Conservation (phyloP, 164 flowering plant genomes). For the Chimonanthus praecox region DNA sequence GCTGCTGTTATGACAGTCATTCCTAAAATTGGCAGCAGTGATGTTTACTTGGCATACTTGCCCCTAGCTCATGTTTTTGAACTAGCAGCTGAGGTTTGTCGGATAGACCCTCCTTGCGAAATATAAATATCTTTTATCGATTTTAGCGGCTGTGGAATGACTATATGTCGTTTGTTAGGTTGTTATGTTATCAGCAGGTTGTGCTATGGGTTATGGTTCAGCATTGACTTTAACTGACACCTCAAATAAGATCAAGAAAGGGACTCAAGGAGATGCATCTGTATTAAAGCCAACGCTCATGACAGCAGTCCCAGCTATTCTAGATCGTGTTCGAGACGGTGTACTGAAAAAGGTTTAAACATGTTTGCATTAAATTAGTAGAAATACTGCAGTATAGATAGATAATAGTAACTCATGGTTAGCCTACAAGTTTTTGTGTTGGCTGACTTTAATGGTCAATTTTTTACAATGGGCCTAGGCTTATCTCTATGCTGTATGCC, state of each 20-base stretch:
- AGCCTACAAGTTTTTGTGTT: too few relatives aligned
- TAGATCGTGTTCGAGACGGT: slow-evolving; percentile 92
- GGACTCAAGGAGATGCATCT: slow-evolving; percentile 81
- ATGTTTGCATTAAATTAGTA: neutral
- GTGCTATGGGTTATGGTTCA: slow-evolving; percentile 83
- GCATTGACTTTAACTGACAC: slow-evolving; percentile 78
- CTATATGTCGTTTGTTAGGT: slow-evolving; percentile 34
- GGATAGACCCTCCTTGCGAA: slow-evolving; percentile 3
- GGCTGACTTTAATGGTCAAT: too few relatives aligned
- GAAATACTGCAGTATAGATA: neutral
- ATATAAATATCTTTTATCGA: neutral
- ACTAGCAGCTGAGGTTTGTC: slow-evolving; percentile 79
- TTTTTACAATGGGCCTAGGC: too few relatives aligned
- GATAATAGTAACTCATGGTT: too few relatives aligned
- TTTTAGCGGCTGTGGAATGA: neutral
- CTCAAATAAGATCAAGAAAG: slow-evolving; percentile 80
- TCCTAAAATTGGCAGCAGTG: slow-evolving; percentile 50
- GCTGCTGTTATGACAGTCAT: slow-evolving; percentile 71
- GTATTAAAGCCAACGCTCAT: slow-evolving; percentile 70
- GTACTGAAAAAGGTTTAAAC: slow-evolving; percentile 71
- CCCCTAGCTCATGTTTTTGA: slow-evolving; percentile 96
- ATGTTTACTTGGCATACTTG: slow-evolving; percentile 80
- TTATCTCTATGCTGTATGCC: too few relatives aligned
- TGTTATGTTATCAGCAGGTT: slow-evolving; percentile 61
- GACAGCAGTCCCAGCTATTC: slow-evolving; percentile 90